These are phyloP conservation scores for Gloeopeniophorella convolvens DNA, from an alignment of 768 basidiomycete species.

Conservation along the genomic window DNA sequence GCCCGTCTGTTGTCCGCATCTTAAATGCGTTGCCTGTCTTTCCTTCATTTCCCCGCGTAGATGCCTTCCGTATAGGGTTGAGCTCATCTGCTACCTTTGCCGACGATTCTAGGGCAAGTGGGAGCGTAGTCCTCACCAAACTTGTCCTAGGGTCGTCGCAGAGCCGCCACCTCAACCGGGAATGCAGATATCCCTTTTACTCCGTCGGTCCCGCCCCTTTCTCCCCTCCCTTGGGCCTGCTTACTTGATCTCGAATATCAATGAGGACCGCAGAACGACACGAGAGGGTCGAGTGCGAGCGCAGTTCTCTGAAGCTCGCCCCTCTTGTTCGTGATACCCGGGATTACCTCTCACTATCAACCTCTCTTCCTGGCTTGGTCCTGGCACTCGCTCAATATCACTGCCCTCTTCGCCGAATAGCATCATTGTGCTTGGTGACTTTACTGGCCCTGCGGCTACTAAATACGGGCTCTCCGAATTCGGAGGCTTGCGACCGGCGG, in stretches of 20 bases:
- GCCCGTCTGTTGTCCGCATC: not conserved
- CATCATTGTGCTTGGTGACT: too few relatives aligned
- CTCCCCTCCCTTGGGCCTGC: not conserved
- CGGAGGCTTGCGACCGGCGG: too few relatives aligned
- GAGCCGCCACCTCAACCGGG: too few relatives aligned
- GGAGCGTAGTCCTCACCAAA: conserved; percentile 44
- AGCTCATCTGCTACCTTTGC: not conserved
- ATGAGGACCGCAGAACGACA: not conserved
- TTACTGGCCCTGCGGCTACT: too few relatives aligned
- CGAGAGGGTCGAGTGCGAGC: conserved; percentile 25
- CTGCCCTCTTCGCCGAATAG: too few relatives aligned
- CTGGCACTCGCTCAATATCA: too few relatives aligned
- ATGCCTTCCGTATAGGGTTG: not conserved
- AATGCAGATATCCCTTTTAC: too few relatives aligned
- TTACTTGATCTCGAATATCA: not conserved
- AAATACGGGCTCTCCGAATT: too few relatives aligned
- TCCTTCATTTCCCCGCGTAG: not conserved
- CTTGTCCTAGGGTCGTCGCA: conserved; percentile 24
- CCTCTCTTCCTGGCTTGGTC: too few relatives aligned
- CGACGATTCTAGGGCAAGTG: conserved; percentile 20
- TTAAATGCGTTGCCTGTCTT: not conserved
- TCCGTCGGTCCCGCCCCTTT: too few relatives aligned
- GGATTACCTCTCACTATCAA: too few relatives aligned
- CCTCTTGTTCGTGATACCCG: not conserved
- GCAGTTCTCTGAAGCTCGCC: conserved; percentile 30